phyloP scores from a whole-genome alignment of 108 stramenopile genomes.

The Conticribra weissflogii region DNA sequence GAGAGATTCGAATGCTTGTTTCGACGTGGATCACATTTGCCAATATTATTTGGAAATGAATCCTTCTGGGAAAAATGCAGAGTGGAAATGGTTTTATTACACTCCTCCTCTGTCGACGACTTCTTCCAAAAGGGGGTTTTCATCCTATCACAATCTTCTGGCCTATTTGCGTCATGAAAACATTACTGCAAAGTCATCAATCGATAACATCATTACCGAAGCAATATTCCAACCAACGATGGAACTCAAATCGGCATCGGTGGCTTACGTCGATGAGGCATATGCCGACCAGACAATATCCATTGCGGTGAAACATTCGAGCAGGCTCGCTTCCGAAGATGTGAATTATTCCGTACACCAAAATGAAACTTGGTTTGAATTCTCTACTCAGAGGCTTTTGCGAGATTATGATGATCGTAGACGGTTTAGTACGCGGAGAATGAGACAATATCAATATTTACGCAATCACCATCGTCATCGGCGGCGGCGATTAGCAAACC shows the following conservation, averaged over 20 bases:
- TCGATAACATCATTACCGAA: background rate
- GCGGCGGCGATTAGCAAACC: too few relatives aligned
- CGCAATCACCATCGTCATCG: too few relatives aligned
- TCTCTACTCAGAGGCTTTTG: too few relatives aligned
- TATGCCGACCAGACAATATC: conserved; percentile 21
- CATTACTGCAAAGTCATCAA: too few relatives aligned
- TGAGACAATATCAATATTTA: too few relatives aligned
- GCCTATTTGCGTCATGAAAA: too few relatives aligned
- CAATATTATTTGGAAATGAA: conserved; percentile 11
- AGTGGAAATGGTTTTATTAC: conserved; percentile 44
- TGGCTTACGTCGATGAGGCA: conserved; percentile 32
- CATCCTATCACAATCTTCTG: background rate
- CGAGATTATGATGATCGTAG: too few relatives aligned
- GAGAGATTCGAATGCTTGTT: conserved; percentile 29
- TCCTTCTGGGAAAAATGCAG: background rate
- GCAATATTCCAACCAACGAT: conserved; percentile 39
- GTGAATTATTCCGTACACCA: too few relatives aligned
- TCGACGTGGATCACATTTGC: conserved; percentile 42
- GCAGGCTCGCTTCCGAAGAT: too few relatives aligned
- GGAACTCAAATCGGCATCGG: conserved; percentile 34
- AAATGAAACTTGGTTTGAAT: too few relatives aligned
- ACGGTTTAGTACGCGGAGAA: too few relatives aligned
- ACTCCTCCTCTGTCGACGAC: background rate
- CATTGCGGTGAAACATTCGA: conserved; percentile 25
- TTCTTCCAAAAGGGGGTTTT: background rate